Base-by-base conservation (phyloP, 352 stramenopile species). In the Phytophthora podocarpi region DNA sequence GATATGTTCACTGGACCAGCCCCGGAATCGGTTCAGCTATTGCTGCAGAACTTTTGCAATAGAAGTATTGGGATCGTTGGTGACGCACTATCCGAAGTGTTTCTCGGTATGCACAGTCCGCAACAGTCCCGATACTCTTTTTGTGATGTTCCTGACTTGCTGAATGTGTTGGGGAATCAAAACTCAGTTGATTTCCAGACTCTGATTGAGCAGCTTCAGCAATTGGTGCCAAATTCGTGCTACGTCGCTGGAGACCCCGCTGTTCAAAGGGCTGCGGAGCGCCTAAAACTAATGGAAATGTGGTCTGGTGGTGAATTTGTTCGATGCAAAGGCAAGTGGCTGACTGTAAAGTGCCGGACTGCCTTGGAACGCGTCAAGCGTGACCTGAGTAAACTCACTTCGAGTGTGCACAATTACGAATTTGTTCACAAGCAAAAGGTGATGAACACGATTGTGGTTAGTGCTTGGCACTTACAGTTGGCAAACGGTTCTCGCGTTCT, bases 1-100 rank as follows among this genome's bases (percentile, higher is more conserved):
- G 26, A 39, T 3, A n/a, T 49, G 7, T 40, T 36, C 20, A 26
- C 9, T 9, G 24, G 18, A 31, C 47, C 35, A 2, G 26, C 37
- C 10, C 50, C 50, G 7, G 50, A 48, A 32, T 41, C 50, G 3
- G 50, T 27, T 13, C 50, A 58, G n/a, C 50, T 58, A 2, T 58
- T 58, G 28, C 26, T 32, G 16, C 36, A 41, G 7, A n/a, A 20
- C 10, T 46, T 61, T 8, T 43, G 40, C 12, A 24, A 39, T 18
- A 24, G 50, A 10, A 58, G 36, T n/a, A 58, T 58, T 35, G 34
- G 1, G 13, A 46, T 39, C 15, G 24, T 35, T 37, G 24, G 35
- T 8, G 35, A 57, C 15, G 15, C n/a, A 5, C 8, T 57, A 2
- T 47, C 49, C 13, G 1, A n/a, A 10, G 16, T 11, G 24, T 47